Evolutionary conservation across 208 protist species (phyloP).

Genomic region (Phytomonas francai): DNA sequence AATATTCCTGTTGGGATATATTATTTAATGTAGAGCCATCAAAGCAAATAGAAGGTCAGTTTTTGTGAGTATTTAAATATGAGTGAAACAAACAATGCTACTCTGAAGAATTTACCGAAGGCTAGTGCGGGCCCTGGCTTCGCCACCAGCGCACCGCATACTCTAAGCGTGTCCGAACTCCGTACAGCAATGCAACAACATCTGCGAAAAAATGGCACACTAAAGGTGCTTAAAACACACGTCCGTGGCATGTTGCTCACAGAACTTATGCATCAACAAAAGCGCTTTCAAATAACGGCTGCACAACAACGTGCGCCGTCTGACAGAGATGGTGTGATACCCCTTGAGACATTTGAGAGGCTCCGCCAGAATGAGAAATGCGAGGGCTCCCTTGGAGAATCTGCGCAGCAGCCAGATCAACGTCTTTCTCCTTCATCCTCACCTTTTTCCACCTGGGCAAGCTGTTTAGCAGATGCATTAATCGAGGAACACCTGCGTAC

Average conservation of each 20-base stretch:
- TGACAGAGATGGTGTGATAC: background rate
- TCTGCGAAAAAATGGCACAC: constrained; percentile 52
- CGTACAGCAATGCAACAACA: constrained; percentile 71
- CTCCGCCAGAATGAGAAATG: background rate
- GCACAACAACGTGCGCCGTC: background rate
- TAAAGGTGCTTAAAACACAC: constrained; percentile 79
- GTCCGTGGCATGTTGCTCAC: constrained; percentile 71
- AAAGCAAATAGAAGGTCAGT: background rate
- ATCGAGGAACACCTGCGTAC: constrained; percentile 79
- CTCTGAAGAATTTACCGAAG: background rate
- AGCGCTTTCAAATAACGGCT: constrained; percentile 15
- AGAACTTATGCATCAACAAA: constrained; percentile 50
- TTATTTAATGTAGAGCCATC: background rate
- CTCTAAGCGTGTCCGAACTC: constrained; percentile 47
- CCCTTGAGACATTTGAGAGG: constrained; percentile 11
- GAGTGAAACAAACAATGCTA: background rate
- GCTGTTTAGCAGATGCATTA: constrained; percentile 53
- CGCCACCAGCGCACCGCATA: background rate
- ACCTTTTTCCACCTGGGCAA: constrained; percentile 28
- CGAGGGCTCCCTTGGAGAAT: background rate
- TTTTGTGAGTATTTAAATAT: background rate
- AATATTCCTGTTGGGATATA: background rate
- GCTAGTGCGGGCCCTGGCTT: background rate
- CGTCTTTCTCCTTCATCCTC: background rate
- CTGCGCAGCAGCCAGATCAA: background rate